A percentile compares a stretch with the other conserved stretches of the same genome.
Conservation (phyloP, 75 land plant genomes). For the Pseudotsuga menziesii region DNA sequence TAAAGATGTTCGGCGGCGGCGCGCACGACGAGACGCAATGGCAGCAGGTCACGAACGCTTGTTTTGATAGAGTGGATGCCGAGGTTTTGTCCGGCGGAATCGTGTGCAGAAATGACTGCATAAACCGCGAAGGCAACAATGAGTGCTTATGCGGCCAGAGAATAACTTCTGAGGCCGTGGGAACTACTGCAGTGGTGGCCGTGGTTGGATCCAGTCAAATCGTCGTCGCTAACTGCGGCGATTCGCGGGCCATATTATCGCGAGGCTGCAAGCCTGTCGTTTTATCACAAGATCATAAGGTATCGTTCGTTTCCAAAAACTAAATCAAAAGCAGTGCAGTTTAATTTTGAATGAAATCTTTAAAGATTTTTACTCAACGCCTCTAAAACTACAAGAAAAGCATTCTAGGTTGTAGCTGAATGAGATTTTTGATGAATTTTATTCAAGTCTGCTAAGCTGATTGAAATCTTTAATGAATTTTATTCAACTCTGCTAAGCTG, state of each 20-base stretch:
- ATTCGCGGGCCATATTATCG: constrained; percentile 68
- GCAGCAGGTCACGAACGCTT: constrained; percentile 28
- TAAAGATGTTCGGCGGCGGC: constrained; percentile 4
- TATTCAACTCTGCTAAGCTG: neutral
- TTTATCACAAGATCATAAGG: constrained; percentile 79
- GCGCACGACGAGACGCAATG: constrained; percentile 15
- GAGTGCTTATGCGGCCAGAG: constrained; percentile 24
- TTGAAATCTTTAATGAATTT: neutral
- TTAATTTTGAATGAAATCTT: neutral
- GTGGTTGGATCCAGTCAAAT: constrained; percentile 47
- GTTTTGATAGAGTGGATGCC: constrained; percentile 52
- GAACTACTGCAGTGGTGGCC: constrained; percentile 71
- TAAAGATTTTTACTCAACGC: neutral
- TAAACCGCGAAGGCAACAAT: constrained; percentile 14
- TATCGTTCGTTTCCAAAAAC: constrained; percentile 5
- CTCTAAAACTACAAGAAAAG: too few species aligned
- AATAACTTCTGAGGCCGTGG: constrained; percentile 41
- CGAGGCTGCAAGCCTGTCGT: constrained; percentile 54
- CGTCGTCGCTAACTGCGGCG: constrained; percentile 81
- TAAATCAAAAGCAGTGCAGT: neutral
- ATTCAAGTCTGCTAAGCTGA: neutral
- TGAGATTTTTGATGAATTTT: neutral
- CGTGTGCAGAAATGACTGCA: neutral
- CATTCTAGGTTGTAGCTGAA: neutral
- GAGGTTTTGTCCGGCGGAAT: constrained; percentile 17